phyloP scores from a whole-genome alignment of 345 rosid species.

The Acer saccharum region DNA sequence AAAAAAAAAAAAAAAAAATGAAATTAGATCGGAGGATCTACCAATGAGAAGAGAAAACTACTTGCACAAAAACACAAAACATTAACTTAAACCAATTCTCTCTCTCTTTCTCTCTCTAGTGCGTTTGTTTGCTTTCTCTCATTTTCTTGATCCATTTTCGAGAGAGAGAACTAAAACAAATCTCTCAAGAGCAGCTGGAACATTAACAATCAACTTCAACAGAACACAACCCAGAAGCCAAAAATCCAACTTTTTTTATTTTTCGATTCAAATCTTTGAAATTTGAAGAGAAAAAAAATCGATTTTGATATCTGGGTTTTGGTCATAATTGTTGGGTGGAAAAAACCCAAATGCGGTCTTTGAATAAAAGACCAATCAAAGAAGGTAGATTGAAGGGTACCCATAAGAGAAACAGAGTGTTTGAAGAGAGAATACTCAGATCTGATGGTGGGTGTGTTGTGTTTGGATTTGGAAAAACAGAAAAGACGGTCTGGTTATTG shows the following conservation, averaged over 20 bases:
- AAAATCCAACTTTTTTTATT: neutral
- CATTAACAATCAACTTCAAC: too few species aligned
- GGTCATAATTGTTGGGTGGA: neutral
- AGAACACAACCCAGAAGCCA: conserved; percentile 18
- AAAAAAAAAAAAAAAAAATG: neutral
- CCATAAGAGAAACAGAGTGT: conserved; percentile 24
- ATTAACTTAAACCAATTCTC: conserved; percentile 17
- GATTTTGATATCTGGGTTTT: neutral
- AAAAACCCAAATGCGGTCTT: conserved; percentile 70
- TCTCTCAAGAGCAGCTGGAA: neutral
- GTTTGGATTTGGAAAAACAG: conserved; percentile 36
- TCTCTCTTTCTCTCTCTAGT: neutral
- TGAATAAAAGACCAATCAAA: conserved; percentile 40
- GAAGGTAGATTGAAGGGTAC: conserved; percentile 28
- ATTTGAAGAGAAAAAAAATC: neutral
- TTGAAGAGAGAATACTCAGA: conserved; percentile 39
- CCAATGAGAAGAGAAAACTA: conserved; percentile 16
- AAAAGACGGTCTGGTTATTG: conserved; percentile 31
- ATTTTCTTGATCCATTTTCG: conserved; percentile 28
- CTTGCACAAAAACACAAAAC: neutral
- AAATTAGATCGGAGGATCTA: conserved; percentile 31
- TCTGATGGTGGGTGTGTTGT: conserved; percentile 77
- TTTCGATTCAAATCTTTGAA: neutral
- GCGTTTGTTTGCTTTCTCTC: neutral
- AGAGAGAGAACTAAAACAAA: conserved; percentile 6